phyloP scores from a whole-genome alignment of 805 yeast genomes.

The Priceomyces medius region DNA sequence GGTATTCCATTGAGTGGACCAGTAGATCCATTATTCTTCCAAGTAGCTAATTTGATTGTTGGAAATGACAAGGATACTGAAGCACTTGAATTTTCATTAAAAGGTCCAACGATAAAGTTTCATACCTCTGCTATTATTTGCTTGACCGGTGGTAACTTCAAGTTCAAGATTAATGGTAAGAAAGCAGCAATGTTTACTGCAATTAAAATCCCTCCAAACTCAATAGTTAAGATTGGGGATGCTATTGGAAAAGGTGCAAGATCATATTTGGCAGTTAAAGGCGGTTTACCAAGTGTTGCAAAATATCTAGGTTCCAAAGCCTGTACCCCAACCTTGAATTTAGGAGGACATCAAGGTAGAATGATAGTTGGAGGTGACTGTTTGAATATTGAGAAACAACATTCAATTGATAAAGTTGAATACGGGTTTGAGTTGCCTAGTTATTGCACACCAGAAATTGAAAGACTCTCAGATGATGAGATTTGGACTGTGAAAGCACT shows the following conservation, averaged over 20 bases:
- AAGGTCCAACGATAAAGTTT: conserved; percentile 83
- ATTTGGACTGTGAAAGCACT: conserved; percentile 89
- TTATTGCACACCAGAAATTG: too few relatives aligned
- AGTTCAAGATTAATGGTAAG: conserved; percentile 62
- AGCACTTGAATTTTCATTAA: conserved; percentile 83
- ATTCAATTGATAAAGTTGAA: too few relatives aligned
- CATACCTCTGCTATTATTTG: conserved; percentile 77
- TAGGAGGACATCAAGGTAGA: conserved; percentile 96
- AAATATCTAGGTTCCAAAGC: conserved; percentile 95
- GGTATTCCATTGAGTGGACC: conserved; percentile 99
- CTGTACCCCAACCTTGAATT: conserved; percentile 86
- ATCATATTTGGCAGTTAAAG: conserved; percentile 83
- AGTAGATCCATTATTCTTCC: conserved; percentile 90
- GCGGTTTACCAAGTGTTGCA: conserved; percentile 91
- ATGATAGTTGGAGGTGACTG: conserved; percentile 84
- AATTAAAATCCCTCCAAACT: too few relatives aligned
- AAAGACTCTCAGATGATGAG: too few relatives aligned
- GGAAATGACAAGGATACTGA: conserved; percentile 84
- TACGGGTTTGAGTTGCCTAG: too few relatives aligned
- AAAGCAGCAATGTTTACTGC: too few relatives aligned
- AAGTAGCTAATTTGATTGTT: conserved; percentile 85
- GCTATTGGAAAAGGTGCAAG: conserved; percentile 91
- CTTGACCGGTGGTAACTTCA: conserved; percentile 81
- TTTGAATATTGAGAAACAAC: too few relatives aligned
- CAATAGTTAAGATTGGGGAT: conserved; percentile 77